These are phyloP conservation scores for Epichloe bromicola DNA, from an alignment of 2,329 filamentous ascomycete genomes.

Conservation along the genomic window DNA sequence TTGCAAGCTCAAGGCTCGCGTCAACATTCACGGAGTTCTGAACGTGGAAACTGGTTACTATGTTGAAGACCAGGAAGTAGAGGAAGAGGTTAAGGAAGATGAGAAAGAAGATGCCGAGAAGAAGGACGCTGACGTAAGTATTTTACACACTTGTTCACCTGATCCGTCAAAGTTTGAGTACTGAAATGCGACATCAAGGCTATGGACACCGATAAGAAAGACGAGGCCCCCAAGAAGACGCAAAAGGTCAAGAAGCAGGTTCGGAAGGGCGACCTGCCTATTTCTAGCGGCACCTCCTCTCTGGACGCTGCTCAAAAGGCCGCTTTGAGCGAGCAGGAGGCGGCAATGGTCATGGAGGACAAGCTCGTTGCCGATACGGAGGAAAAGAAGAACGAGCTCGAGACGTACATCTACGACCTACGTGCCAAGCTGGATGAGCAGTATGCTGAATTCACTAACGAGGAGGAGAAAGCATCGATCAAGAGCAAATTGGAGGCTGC, in stretches of 20 bases:
- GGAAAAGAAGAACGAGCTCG: conserved; percentile 99
- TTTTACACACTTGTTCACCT: background rate
- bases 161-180: background rate
- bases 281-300: conserved; percentile 70
- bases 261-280: conserved; percentile 87
- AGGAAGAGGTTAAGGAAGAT: conserved; percentile 78
- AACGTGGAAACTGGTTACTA: conserved; percentile 97
- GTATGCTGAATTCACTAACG: conserved; percentile 76
- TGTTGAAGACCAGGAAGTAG: conserved; percentile 93
- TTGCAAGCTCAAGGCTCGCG: conserved; percentile 95
- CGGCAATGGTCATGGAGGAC: conserved; percentile 90
- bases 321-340: conserved; percentile 66
- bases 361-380: conserved; percentile 97
- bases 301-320: conserved; percentile 59
- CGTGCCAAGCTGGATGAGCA: conserved; percentile 90
- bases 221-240: conserved; percentile 66
- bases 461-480: conserved; percentile 84
- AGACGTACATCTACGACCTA: conserved; percentile 93
- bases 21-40: conserved; percentile 91
- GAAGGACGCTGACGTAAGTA: conserved; percentile 64
- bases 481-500: conserved; percentile 68
- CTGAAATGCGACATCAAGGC: conserved; percentile 34
- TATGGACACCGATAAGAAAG: conserved; percentile 72
- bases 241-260: conserved; percentile 99
- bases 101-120: conserved; percentile 53